phyloP scores from a whole-genome alignment of 164 flowering plant genomes.

The Taxillus chinensis region DNA sequence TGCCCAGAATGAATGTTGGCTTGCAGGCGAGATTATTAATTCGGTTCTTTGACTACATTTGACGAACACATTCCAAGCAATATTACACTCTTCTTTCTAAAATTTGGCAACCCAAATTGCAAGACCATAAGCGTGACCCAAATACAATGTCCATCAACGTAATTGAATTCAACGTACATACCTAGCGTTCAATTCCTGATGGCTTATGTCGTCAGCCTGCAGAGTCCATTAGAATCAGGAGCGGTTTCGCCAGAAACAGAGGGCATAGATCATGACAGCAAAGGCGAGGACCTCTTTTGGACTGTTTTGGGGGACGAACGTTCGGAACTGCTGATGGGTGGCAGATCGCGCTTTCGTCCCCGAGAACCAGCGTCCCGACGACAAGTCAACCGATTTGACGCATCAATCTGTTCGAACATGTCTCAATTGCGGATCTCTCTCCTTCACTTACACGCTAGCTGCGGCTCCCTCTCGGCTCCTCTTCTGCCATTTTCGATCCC shows the following conservation, averaged over 20 bases:
- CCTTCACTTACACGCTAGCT: no score
- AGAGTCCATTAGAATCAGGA: not conserved
- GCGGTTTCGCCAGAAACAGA: not conserved
- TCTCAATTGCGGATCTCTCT: no score
- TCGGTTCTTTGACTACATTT: not conserved
- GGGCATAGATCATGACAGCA: not conserved
- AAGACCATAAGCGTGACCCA: not conserved
- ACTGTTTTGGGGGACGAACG: not conserved
- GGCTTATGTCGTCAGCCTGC: not conserved
- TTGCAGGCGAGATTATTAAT: not conserved
- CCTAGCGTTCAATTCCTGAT: not conserved
- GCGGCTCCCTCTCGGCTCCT: no score
- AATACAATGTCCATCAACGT: not conserved
- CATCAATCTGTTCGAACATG: no score
- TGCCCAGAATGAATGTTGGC: not conserved
- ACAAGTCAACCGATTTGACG: not conserved
- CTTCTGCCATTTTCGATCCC: no score
- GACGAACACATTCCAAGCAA: not conserved
- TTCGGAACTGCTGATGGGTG: not conserved
- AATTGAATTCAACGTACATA: not conserved
- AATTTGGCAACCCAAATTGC: not conserved
- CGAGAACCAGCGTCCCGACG: no score
- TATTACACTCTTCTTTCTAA: not conserved
- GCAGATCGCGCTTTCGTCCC: not conserved
- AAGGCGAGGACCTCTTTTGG: not conserved